Evolutionary conservation across 176 grass and related monocot genomes (phyloP), one percentile per base, ranked within the genome.

Genomic region (Echinochloa phyllopogon): DNA sequence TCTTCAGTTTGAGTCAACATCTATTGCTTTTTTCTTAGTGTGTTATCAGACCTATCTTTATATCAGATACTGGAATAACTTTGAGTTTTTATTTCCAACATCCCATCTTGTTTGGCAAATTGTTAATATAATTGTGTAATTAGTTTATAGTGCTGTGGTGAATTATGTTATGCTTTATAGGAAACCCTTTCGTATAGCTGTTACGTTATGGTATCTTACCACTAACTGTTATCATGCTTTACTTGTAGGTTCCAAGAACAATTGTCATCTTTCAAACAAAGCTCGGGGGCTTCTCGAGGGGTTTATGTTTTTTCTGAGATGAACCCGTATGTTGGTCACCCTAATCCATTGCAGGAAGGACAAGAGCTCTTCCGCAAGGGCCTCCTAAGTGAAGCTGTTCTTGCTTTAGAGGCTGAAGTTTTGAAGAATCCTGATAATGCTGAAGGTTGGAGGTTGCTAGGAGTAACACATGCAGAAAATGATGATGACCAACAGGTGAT

Each of bases 351-450:
- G 85, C 91, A 90, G 74, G 96, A 99, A 96, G 96, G 96, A 41
- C 93, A 99, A 45, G 96, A 99, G 48, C 89, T 99, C 70, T 99
- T 99, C 64, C 94, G 78, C 13, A 96, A 99, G 81, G 96, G 93
- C 7, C 96, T 99, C 86, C 85, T 99, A 88, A 99, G 96, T 92
- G 96, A 99, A 92, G 93, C 96, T 87, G 93, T 95, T 81, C 90
- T 99, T 88, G 93, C 96, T 91, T 89, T 99, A 84, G 96, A 99
- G 86, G 96, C 96, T 29, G 96, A 99, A 90, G 93, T 99, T 74
- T 47, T 99, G 82, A 99, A 99, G 69, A 96, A 99, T 87, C 91
- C 93, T 83, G 93, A 99, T 83, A 99, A 99, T 55, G 48, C 86
- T 79, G 96, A 99, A 92, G 96, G 93, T 65, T 99, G 96, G 96